phyloP scores from a whole-genome alignment of 257 asterid genomes.

The Linaria vulgaris region DNA sequence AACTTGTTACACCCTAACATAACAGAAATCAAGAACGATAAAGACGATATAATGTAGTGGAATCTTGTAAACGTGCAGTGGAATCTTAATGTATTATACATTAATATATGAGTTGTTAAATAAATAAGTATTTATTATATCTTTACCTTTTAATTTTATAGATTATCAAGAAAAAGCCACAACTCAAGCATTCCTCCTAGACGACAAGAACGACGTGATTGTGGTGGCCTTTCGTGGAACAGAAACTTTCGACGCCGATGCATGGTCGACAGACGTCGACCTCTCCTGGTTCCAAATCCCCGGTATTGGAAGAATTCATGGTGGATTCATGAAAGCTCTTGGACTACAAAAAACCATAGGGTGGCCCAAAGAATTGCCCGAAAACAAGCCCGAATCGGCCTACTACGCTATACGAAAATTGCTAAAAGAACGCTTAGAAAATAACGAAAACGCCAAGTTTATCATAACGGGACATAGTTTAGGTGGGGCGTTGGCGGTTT shows the following conservation, averaged over 20 bases:
- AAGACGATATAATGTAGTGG: too few species aligned
- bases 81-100: too few species aligned
- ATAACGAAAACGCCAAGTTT: constrained; percentile 31
- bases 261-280: constrained; percentile 48
- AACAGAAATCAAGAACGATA: too few species aligned
- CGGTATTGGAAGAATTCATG: constrained; percentile 41
- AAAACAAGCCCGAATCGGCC: constrained; percentile 30
- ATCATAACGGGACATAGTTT: constrained; percentile 56
- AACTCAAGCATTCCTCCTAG: constrained; percentile 44
- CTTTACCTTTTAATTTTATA: neutral
- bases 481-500: constrained; percentile 52
- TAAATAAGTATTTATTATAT: too few species aligned
- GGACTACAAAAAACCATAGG: constrained; percentile 46
- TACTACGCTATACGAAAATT: constrained; percentile 39
- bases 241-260: constrained; percentile 42
- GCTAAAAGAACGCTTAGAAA: constrained; percentile 25
- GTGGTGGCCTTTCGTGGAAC: constrained; percentile 46
- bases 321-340: constrained; percentile 57
- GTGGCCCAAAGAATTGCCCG: constrained; percentile 39
- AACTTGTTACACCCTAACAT: too few species aligned
- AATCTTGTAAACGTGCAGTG: too few species aligned
- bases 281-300: constrained; percentile 50
- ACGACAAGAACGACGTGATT: constrained; percentile 34
- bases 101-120: too few species aligned
- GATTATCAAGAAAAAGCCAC: constrained; percentile 45